A percentile compares a stretch with the other conserved stretches of the same genome.
These are phyloP conservation scores for Borealophlyctis nickersoniae DNA, from an alignment of 192 early-diverging fungal species.

Conservation along the genomic window DNA sequence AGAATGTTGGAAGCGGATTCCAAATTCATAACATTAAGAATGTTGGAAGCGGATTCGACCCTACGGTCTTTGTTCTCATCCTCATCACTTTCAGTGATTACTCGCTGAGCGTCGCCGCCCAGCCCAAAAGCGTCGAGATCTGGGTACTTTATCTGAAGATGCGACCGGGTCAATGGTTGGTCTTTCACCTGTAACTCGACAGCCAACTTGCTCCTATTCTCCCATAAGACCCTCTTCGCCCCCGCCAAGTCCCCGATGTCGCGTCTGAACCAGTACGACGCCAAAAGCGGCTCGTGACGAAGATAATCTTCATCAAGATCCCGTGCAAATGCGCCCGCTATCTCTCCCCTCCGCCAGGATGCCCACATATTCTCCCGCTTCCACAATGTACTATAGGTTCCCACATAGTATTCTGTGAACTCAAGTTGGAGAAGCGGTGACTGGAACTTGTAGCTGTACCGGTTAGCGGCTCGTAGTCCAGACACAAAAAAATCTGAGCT, in stretches of 20 bases:
- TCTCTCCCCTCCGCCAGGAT: slow-evolving; percentile 36
- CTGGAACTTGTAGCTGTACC: background rate
- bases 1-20: slow-evolving; percentile 21
- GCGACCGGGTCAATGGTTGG: slow-evolving; percentile 32
- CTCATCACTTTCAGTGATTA: slow-evolving; percentile 8
- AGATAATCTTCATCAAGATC: slow-evolving; percentile 42
- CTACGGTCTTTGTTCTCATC: slow-evolving; percentile 2
- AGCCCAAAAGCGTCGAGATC: slow-evolving; percentile 36
- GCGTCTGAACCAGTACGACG: slow-evolving; percentile 31
- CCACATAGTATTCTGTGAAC: slow-evolving; percentile 28
- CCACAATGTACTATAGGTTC: slow-evolving; percentile 21
- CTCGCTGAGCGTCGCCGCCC: slow-evolving; percentile 36
- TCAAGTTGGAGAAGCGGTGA: background rate
- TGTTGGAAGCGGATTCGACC: background rate
- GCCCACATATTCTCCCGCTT: slow-evolving; percentile 41
- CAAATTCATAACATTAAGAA: slow-evolving; percentile 11
- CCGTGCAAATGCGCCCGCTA: slow-evolving; percentile 40
- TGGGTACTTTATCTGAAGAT: slow-evolving; percentile 34
- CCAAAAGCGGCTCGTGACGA: slow-evolving; percentile 30
- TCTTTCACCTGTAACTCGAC: slow-evolving; percentile 30
- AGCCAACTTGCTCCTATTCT: slow-evolving; percentile 23
- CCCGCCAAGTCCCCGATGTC: slow-evolving; percentile 26
- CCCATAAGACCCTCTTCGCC: slow-evolving; percentile 19
- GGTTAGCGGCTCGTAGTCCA: background rate
- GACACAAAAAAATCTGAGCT: slow-evolving; percentile 20